These are phyloP conservation scores for Flaveria brownii DNA, from an alignment of 129 eudicot species.

Conservation along the genomic window DNA sequence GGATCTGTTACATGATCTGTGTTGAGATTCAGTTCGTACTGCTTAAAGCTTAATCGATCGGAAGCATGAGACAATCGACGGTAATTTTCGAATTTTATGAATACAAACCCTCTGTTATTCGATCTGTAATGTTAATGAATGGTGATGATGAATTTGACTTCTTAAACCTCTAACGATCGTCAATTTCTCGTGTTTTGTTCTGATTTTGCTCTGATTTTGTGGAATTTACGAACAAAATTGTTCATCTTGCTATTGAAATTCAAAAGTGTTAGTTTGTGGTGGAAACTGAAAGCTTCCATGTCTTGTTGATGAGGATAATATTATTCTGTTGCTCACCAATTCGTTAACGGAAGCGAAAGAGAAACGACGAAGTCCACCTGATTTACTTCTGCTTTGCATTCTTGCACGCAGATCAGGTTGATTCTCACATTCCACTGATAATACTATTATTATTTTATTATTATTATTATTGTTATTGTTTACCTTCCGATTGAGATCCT, in stretches of 20 bases:
- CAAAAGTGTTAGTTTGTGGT: background rate
- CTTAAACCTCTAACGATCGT: no score
- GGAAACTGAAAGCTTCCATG: constrained; percentile 31
- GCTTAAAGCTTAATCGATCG: no score
- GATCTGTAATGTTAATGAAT: background rate
- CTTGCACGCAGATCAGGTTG: constrained; percentile 14
- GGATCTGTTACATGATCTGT: no score
- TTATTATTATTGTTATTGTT: no score
- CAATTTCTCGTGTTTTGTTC: background rate
- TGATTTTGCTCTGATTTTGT: background rate
- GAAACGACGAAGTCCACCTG: constrained; percentile 6
- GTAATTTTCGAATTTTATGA: no score
- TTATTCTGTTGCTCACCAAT: constrained; percentile 29
- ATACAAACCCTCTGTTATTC: background rate
- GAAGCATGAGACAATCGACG: no score
- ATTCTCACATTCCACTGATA: background rate
- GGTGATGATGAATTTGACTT: background rate
- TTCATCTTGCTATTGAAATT: background rate
- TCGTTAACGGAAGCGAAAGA: constrained; percentile 38
- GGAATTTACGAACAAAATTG: background rate
- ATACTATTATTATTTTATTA: no score
- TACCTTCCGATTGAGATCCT: no score
- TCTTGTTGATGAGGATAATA: constrained; percentile 39
- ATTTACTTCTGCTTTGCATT: constrained; percentile 29
- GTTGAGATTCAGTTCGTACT: no score